Base-by-base conservation (phyloP, 2,329 filamentous ascomycete genomes). In the Pleoardoris graminearum region DNA sequence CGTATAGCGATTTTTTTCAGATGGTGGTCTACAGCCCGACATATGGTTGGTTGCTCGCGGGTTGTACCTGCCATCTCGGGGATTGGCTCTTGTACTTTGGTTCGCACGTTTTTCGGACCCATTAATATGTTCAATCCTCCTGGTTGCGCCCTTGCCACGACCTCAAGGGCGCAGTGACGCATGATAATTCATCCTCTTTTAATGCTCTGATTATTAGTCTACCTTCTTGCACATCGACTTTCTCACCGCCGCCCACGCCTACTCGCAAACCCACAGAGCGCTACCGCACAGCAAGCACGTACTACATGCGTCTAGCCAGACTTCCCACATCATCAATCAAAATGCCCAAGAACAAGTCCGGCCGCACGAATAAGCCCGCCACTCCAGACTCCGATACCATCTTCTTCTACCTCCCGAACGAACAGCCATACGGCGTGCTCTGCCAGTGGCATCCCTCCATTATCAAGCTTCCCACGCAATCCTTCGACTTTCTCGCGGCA, bases 381-480 rank as follows among this genome's bases (percentile, higher is more conserved):
- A 6, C 25, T 27, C 5, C n/a, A 36, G 27, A 43, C 14, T 44
- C 50, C 19, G 12, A 36, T 2, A 50, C 42, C n/a, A 35, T 49
- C 7, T 42, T 23, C 27, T 62, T 66, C 55, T 66, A 66, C 50
- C 29, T 56, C 22, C 60, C 60, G 1, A 71, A 74, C 3, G 73
- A 80, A 44, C 59, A 67, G 0, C 60, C 68, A 7, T 70, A 75
- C 11, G 80, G 79, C 30, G 79, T 75, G 64, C 75, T 84, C 48
- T 82, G 77, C 1, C 81, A 85, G 65, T 84, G 81, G 81, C 79
- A 80, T 57, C 59, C 67, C 25, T 76, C 71, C 17, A 71, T 74
- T 12, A 83, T 83, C 60, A 70, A 51, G 32, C 74, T 76, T 47
- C 72, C 74, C 4, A 50, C 38, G 0, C 12, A 46, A 1, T 58